phyloP scores from a whole-genome alignment of 179 eudicot genomes.

The Silene coronaria region DNA sequence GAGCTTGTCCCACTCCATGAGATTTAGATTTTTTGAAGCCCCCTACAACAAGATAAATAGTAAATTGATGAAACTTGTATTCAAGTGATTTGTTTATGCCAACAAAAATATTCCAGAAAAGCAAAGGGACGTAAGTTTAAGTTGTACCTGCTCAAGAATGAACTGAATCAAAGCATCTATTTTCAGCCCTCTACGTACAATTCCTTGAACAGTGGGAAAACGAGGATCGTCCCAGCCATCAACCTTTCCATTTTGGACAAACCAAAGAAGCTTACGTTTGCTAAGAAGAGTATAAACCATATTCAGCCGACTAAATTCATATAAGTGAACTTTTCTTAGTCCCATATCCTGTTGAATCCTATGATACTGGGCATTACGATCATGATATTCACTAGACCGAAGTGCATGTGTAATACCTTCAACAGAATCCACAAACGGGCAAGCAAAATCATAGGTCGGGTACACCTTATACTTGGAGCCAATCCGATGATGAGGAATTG shows the following conservation, averaged over 20 bases:
- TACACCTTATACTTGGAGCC: conserved; percentile 86
- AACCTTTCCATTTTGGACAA: conserved; percentile 92
- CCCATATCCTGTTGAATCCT: conserved; percentile 93
- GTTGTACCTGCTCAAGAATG: conserved; percentile 78
- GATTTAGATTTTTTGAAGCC: conserved; percentile 94
- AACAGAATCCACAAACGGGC: conserved; percentile 89
- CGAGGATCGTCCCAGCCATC: conserved; percentile 99
- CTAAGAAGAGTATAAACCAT: conserved; percentile 97
- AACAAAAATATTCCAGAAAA: neutral
- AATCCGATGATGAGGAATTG: conserved; percentile 79
- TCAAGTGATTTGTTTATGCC: neutral
- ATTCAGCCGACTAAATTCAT: conserved; percentile 89
- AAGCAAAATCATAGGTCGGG: conserved; percentile 97
- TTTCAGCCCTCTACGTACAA: conserved; percentile 88
- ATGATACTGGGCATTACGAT: conserved; percentile 93
- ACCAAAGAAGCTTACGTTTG: conserved; percentile 98
- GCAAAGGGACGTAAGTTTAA: neutral
- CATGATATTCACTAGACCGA: conserved; percentile 94
- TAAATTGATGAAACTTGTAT: neutral
- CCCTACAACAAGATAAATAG: conserved; percentile 47
- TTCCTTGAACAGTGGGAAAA: conserved; percentile 97
- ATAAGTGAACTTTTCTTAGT: conserved; percentile 62
- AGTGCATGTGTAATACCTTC: conserved; percentile 97
- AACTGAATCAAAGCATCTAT: conserved; percentile 87
- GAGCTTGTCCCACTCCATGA: conserved; percentile 99